These are phyloP conservation scores for Thermomyces lanuginosus DNA, from an alignment of 2,329 filamentous ascomycete genomes.

Conservation along the genomic window DNA sequence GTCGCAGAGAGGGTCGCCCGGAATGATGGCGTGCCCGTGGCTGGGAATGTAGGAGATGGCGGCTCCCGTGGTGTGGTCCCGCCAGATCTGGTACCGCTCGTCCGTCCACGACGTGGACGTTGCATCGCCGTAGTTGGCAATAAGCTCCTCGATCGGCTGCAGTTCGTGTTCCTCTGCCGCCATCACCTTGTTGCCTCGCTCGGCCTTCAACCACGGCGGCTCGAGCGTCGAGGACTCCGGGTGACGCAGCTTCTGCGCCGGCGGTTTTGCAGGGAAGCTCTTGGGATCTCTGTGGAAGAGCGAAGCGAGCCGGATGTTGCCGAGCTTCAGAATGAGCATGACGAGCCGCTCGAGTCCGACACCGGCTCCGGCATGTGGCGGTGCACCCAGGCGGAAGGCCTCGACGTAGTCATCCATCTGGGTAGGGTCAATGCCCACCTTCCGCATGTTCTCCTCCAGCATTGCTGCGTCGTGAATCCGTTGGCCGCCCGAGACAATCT, in stretches of 20 bases:
- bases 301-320: conserved; percentile 77
- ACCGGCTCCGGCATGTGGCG: conserved; percentile 78
- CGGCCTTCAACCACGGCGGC: conserved; percentile 40
- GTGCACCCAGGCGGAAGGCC: conserved; percentile 74
- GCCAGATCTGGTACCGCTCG: conserved; percentile 74
- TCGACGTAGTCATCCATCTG: conserved; percentile 81
- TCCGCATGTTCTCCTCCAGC: conserved; percentile 61
- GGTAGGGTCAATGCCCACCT: conserved; percentile 58
- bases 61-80: conserved; percentile 61
- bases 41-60: conserved; percentile 69
- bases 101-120: conserved; percentile 91
- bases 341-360: conserved; percentile 80
- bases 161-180: conserved; percentile 36
- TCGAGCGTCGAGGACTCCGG: conserved; percentile 72
- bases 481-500: conserved; percentile 82
- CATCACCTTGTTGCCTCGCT: conserved; percentile 18
- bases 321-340: conserved; percentile 69
- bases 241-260: conserved; percentile 53
- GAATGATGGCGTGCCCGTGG: conserved; percentile 64
- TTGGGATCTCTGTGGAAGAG: conserved; percentile 79
- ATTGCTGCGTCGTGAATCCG: conserved; percentile 69
- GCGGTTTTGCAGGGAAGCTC: conserved; percentile 57
- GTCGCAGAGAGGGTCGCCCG: conserved; percentile 78
- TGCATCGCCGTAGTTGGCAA: conserved; percentile 89
- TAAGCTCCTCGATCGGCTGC: conserved; percentile 68